Evolutionary conservation across 768 basidiomycete genomes (phyloP), one percentile per base, ranked within the genome.

Genomic region (Agrocybe pediades): DNA sequence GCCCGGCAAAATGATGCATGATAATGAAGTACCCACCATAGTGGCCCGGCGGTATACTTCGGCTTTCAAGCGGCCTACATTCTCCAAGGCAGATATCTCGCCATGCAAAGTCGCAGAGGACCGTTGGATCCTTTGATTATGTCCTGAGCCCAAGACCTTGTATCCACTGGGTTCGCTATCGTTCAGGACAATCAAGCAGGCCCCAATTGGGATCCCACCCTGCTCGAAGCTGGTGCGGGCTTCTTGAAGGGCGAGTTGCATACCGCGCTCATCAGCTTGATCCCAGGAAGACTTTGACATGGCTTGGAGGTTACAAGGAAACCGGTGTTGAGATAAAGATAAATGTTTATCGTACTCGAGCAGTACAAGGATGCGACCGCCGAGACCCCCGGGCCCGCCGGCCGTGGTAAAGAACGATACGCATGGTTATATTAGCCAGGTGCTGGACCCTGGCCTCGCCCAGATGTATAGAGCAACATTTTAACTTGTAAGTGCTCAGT

Each of bases 181-280:
- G 44, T 56, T 63, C 27, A 41, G 80, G 6, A 54, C 25, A 25
- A 65, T 60, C 36, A 86, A 68, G 1, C 74, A 77, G 3, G 80
- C 78, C 9, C 86, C 85, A 56, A 87, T 87, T 9, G 85, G 84
- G n/a, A 86, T 72, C 0, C 86, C 85, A 1, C 83, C 82, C 54
- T 86, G 78, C 0, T 53, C 60, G 36, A 73, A 73, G 50, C 83
- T 76, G 46, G 74, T 73, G 26, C 63, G 63, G 0, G 82, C 85
- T 56, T 85, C 74, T 2, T 54, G 51, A 16, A 68, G 40, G 9
- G 66, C 63, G 2, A 66, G 40, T 8, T 40, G 39, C 24, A 68
- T 41, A 16, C 65, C 66, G 5, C 45, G 6, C 5, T 29, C 26
- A 40, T 67, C 64, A 9, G 61, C 49, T 3, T 30, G 27, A 21